A percentile compares a stretch with the other conserved stretches of the same genome.
These are phyloP conservation scores for Porcisia deanei DNA, from an alignment of 208 protist genomes.

Conservation along the genomic window DNA sequence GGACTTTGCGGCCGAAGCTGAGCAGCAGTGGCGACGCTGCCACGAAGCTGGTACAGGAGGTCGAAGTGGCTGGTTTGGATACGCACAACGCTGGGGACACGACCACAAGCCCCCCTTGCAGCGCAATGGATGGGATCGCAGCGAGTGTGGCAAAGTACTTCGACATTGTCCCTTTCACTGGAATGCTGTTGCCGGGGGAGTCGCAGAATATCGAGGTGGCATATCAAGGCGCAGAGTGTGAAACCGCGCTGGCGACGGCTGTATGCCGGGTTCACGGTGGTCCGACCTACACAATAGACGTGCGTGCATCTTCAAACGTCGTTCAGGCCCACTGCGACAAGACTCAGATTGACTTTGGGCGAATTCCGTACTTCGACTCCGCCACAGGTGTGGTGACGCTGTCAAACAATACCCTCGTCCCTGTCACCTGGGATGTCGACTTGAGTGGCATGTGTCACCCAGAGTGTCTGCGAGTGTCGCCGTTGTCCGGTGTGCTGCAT, in stretches of 20 bases:
- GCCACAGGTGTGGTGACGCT: conserved; percentile 80
- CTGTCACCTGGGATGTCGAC: conserved; percentile 81
- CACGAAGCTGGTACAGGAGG: neutral
- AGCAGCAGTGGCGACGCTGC: neutral
- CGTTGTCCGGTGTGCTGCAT: conserved; percentile 65
- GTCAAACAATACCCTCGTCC: conserved; percentile 90
- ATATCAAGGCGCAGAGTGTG: conserved; percentile 57
- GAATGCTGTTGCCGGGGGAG: conserved; percentile 84
- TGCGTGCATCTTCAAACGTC: conserved; percentile 75
- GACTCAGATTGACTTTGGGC: conserved; percentile 91
- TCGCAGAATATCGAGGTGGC: conserved; percentile 83
- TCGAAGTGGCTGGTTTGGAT: neutral
- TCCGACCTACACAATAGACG: conserved; percentile 80
- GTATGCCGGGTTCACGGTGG: conserved; percentile 93
- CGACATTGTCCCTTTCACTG: conserved; percentile 94
- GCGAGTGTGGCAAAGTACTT: conserved; percentile 56
- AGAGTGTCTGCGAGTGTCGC: conserved; percentile 71
- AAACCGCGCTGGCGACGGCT: conserved; percentile 45
- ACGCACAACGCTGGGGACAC: conserved; percentile 41
- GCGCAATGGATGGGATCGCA: conserved; percentile 17
- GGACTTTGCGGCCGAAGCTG: conserved; percentile 49
- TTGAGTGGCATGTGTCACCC: conserved; percentile 43
- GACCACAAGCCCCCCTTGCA: neutral
- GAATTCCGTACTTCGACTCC: conserved; percentile 72
- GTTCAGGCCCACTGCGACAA: conserved; percentile 87